Conservation (phyloP, 371 early-diverging fungal genomes). For the Rhizopus arrhizus region DNA sequence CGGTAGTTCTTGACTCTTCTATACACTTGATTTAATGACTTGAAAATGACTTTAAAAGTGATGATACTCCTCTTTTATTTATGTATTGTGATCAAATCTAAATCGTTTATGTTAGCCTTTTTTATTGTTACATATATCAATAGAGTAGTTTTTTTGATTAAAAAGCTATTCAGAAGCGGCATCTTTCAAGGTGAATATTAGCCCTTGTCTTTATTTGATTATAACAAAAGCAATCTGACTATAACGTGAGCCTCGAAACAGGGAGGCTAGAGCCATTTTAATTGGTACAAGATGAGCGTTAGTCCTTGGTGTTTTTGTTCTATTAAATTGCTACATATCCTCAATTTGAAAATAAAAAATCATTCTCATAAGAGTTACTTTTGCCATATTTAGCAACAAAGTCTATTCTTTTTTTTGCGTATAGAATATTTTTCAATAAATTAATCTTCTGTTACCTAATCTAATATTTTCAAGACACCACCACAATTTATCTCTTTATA, state of each 20-base stretch:
- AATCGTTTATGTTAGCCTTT: slow-evolving; percentile 11
- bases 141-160: slow-evolving; percentile 11
- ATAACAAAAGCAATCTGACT: too few relatives aligned
- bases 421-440: slow-evolving; percentile 8
- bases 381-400: slow-evolving; percentile 13
- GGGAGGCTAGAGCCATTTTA: too few relatives aligned
- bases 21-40: slow-evolving; percentile 14
- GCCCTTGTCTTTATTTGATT: too few relatives aligned
- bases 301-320: slow-evolving; percentile 13
- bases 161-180: slow-evolving; percentile 11
- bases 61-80: slow-evolving; percentile 12
- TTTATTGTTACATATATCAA: slow-evolving; percentile 6
- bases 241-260: too few relatives aligned
- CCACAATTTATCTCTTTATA: too few relatives aligned
- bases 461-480: too few relatives aligned
- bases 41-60: slow-evolving; percentile 12
- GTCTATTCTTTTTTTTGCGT: slow-evolving; percentile 7
- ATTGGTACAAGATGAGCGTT: too few relatives aligned
- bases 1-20: slow-evolving; percentile 9
- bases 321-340: slow-evolving; percentile 11
- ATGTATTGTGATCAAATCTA: slow-evolving; percentile 11
- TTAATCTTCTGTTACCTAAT: too few relatives aligned
- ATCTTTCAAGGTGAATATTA: not conserved
- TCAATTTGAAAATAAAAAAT: slow-evolving; percentile 11
- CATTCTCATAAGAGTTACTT: slow-evolving; percentile 14